Evolutionary conservation across 495 filamentous ascomycete species (phyloP).

Genomic region (Hypoxylon crocopeplum): DNA sequence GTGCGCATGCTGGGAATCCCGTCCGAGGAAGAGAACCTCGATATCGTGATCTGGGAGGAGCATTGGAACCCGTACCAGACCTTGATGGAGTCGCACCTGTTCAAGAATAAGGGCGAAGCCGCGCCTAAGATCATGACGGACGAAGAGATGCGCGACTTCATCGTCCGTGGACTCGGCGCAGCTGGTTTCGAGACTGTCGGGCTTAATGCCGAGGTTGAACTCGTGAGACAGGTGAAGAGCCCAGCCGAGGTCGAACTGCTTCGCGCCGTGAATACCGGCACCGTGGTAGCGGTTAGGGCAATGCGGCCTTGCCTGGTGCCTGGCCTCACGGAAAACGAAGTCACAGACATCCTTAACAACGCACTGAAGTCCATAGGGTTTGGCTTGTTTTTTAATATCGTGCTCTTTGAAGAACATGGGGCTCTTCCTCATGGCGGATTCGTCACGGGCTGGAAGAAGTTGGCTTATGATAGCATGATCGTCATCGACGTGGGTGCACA

Average conservation of each 20-base stretch:
- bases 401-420: conserved; percentile 63
- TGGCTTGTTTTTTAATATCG: conserved; percentile 63
- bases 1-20: conserved; percentile 60
- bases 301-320: conserved; percentile 60
- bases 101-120: neutral
- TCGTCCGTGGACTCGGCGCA: conserved; percentile 54
- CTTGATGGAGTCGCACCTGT: conserved; percentile 44
- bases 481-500: conserved; percentile 65
- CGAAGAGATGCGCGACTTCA: conserved; percentile 65
- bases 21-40: conserved; percentile 46
- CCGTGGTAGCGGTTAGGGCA: conserved; percentile 60
- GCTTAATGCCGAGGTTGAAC: conserved; percentile 54
- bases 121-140: conserved; percentile 56
- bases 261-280: conserved; percentile 63
- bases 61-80: conserved; percentile 64
- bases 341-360: conserved; percentile 55
- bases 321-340: conserved; percentile 59
- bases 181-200: conserved; percentile 58
- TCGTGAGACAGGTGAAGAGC: conserved; percentile 60
- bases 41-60: conserved; percentile 61
- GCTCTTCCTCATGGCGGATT: conserved; percentile 61
- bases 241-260: conserved; percentile 56
- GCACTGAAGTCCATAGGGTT: conserved; percentile 55
- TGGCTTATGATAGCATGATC: conserved; percentile 58
- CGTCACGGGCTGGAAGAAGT: conserved; percentile 54